These are phyloP conservation scores for Tranzscheliella williamsii DNA, from an alignment of 1,284 basidiomycete genomes.

Conservation along the genomic window DNA sequence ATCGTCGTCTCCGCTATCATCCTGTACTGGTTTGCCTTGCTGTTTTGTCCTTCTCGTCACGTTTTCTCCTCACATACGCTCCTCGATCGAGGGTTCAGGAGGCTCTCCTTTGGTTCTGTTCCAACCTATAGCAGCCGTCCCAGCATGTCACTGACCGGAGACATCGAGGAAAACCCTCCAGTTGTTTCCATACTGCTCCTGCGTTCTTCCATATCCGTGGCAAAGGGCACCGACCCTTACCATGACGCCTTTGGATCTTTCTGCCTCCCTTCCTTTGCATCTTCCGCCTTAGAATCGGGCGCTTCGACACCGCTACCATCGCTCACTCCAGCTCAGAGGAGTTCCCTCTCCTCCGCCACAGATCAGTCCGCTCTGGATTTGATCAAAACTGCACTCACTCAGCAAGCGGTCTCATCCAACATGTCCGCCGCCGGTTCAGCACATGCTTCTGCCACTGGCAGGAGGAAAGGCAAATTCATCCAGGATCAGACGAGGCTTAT, in stretches of 20 bases:
- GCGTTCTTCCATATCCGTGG: conserved; percentile 50
- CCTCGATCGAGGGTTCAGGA: no score
- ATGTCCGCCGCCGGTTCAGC: not conserved
- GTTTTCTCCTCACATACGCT: no score
- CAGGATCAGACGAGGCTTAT: conserved; percentile 47
- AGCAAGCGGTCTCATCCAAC: conserved; percentile 5
- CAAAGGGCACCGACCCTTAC: conserved; percentile 58
- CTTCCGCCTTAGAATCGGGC: conserved; percentile 54
- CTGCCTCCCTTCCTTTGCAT: conserved; percentile 54
- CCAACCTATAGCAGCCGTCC: not conserved
- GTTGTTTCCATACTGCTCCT: conserved; percentile 48
- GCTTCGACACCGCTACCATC: conserved; percentile 50
- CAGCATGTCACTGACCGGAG: conserved; percentile 19
- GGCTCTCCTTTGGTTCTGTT: no score
- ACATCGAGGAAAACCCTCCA: conserved; percentile 34
- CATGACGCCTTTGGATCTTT: conserved; percentile 59
- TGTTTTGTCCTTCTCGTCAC: no score
- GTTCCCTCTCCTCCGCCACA: conserved; percentile 10
- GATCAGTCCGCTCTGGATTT: conserved; percentile 20
- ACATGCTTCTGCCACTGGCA: conserved; percentile 14
- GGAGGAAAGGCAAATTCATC: conserved; percentile 47
- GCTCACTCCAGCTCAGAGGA: conserved; percentile 2
- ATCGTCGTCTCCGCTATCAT: no score
- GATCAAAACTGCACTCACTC: conserved; percentile 17
- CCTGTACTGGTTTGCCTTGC: no score